phyloP scores from a whole-genome alignment of 2,329 filamentous ascomycete species.

The Aspergillus spinulosporus region DNA sequence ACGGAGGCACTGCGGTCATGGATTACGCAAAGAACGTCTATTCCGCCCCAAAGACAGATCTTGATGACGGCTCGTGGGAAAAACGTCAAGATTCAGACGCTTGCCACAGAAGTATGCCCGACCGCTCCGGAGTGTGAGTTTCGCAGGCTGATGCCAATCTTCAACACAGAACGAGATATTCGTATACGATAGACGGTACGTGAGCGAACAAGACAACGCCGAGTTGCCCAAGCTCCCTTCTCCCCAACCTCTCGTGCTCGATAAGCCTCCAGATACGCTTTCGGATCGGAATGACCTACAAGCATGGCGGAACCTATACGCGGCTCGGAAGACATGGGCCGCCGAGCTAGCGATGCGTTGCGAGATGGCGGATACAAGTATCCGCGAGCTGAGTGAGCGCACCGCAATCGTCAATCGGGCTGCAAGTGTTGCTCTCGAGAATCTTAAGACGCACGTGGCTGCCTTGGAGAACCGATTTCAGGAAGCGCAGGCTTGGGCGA shows the following conservation, averaged over 20 bases:
- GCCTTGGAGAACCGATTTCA: constrained; percentile 48
- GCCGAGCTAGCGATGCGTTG: constrained; percentile 69
- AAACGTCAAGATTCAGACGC: constrained; percentile 75
- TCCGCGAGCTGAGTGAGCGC: constrained; percentile 55
- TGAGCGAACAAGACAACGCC: constrained; percentile 47
- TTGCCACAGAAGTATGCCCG: constrained; percentile 70
- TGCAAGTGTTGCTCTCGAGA: constrained; percentile 80
- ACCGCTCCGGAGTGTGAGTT: not conserved
- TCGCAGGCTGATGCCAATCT: constrained; percentile 2
- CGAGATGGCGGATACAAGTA: constrained; percentile 60
- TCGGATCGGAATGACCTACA: constrained; percentile 75
- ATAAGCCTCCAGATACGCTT: constrained; percentile 73
- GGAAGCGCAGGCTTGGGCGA: constrained; percentile 49
- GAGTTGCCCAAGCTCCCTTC: constrained; percentile 56
- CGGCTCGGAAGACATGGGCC: constrained; percentile 77
- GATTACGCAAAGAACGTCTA: constrained; percentile 72
- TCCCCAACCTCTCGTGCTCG: constrained; percentile 60
- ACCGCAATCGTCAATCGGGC: constrained; percentile 66
- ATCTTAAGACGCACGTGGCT: constrained; percentile 55
- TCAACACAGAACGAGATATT: constrained; percentile 78
- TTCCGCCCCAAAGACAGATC: constrained; percentile 78
- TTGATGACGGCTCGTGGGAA: constrained; percentile 82
- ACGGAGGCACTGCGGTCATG: constrained; percentile 83
- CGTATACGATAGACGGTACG: constrained; percentile 81
- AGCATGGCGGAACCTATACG: constrained; percentile 88